phyloP scores from a whole-genome alignment of 2,329 filamentous ascomycete species.

The Trichocomaceae sp. region DNA sequence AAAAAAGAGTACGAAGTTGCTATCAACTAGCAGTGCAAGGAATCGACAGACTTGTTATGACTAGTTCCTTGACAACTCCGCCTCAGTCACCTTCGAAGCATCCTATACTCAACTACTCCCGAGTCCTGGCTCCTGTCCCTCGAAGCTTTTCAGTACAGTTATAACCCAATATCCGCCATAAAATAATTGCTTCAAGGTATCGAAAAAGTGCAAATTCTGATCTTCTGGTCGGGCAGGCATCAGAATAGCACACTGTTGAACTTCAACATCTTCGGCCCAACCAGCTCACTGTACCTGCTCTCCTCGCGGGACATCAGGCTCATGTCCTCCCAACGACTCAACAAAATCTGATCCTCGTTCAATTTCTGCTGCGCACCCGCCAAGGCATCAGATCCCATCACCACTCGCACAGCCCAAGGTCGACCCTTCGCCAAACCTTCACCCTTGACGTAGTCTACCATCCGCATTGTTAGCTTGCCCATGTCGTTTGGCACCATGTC shows the following conservation, averaged over 20 bases:
- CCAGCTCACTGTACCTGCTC: neutral
- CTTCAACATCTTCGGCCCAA: conserved; percentile 2
- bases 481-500: conserved; percentile 2
- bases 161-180: too few species aligned
- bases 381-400: conserved; percentile 1
- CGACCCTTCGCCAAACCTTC: conserved; percentile 1
- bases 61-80: too few species aligned
- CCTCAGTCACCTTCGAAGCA: too few species aligned
- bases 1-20: neutral
- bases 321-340: neutral
- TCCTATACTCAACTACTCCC: too few species aligned
- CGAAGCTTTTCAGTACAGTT: too few species aligned
- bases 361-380: neutral
- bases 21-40: too few species aligned
- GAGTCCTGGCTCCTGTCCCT: too few species aligned
- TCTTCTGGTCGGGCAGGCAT: neutral
- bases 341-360: neutral
- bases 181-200: too few species aligned
- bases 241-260: neutral
- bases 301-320: neutral
- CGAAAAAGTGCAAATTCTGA: too few species aligned
- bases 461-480: neutral
- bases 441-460: neutral
- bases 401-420: neutral
- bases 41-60: too few species aligned